These are phyloP conservation scores for Ascochyta rabiei DNA, from an alignment of 2,329 filamentous ascomycete species.

Conservation along the genomic window DNA sequence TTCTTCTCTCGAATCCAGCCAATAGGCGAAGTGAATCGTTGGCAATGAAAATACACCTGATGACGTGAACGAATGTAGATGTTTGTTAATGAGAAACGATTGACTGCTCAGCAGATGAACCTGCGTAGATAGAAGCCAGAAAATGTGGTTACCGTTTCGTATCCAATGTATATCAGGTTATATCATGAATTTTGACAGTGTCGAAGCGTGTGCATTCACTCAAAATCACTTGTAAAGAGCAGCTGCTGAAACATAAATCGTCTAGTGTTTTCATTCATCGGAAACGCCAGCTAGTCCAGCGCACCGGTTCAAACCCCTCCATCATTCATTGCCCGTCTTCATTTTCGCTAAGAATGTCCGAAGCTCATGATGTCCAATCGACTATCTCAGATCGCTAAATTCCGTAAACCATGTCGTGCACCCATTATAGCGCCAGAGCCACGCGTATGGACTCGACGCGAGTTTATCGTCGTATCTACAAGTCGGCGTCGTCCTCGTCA, in stretches of 20 bases:
- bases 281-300: constrained; percentile 44
- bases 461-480: constrained; percentile 51
- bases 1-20: neutral
- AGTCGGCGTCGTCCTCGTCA: constrained; percentile 84
- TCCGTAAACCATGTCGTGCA: constrained; percentile 36
- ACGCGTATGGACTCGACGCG: constrained; percentile 24
- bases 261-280: constrained; percentile 40
- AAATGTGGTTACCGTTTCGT: neutral
- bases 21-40: neutral
- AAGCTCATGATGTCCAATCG: constrained; percentile 29
- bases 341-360: constrained; percentile 39
- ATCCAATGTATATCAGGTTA: neutral
- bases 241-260: constrained; percentile 12
- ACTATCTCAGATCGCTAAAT: constrained; percentile 31
- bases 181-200: neutral
- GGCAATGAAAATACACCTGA: constrained; percentile 2
- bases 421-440: constrained; percentile 34
- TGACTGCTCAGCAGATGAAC: neutral
- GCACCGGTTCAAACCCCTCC: constrained; percentile 31
- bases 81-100: constrained; percentile 6
- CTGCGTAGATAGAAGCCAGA: neutral
- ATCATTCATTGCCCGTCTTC: constrained; percentile 28
- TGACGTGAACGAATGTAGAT: constrained; percentile 6
- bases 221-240: neutral
- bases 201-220: neutral